Evolutionary conservation across 2,329 filamentous ascomycete genomes (phyloP), one percentile per base, ranked within the genome.

Genomic region (Metarhizium humberi): DNA sequence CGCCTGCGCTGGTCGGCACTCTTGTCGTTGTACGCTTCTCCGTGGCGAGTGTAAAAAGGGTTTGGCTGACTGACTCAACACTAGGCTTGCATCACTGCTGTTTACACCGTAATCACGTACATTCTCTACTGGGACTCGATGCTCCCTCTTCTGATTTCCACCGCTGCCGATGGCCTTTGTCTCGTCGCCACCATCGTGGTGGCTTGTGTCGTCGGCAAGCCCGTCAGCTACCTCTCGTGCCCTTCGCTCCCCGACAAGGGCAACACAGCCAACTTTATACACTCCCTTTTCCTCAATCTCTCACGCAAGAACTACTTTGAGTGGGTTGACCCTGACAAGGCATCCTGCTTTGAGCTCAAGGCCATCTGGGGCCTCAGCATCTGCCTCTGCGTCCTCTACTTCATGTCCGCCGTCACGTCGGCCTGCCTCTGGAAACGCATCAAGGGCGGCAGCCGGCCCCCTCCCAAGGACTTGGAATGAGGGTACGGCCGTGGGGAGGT

Each of bases 351-450:
- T 65, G 85, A 94, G 75, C 84, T 91, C 69, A 95, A 95, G 78
- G 82, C 87, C 16, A 82, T 94, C 61, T 96, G 91, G 92, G 91
- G 90, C 1, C 72, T 96, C 57, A 82, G 84, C 68, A 92, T 96
- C 69, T 85, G 85, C 4, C 79, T 95, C 51, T 90, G 85, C 68
- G 80, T 88, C 47, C 73, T 90, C 40, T 89, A 88, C 64, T 78
- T 81, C 58, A 78, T 88, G 57, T 86, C 83, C 2, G 73, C 77
- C 49, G 70, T 86, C 51, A 76, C 80, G 49, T 79, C 77, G 34
- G 70, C 75, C 55, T 82, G 82, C 61, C 73, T 90, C 43, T 88
- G 84, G 81, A 78, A 80, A 59, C 78, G 80, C 62, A 73, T 78
- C 64, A 81, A 80, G 71, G 65, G 70, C 48, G 57, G 59, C 13